A percentile compares a stretch with the other conserved stretches of the same genome.
Evolutionary conservation across 176 grass and related monocot species (phyloP).

Genomic region (Oryza longistaminata): DNA sequence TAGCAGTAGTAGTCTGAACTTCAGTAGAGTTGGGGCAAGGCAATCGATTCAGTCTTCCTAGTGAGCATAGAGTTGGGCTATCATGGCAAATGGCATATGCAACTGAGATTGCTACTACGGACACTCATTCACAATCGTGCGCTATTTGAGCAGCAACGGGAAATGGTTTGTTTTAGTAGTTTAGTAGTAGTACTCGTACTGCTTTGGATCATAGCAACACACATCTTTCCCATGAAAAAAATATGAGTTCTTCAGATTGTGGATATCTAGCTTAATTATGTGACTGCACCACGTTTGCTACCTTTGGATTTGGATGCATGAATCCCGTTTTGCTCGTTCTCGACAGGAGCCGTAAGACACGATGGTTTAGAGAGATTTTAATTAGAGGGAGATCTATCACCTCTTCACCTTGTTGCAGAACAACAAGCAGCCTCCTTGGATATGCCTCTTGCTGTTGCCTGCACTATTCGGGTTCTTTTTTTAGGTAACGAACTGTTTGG

Average conservation of each 20-base stretch:
- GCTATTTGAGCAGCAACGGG: background rate
- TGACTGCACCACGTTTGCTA: background rate
- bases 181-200: too few species aligned
- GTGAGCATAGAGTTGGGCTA: background rate
- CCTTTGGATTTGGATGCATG: background rate
- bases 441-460: background rate
- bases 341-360: constrained; percentile 41
- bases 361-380: background rate
- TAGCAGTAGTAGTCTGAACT: background rate
- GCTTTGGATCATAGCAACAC: background rate
- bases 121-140: background rate
- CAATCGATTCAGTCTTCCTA: constrained; percentile 23
- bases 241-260: background rate
- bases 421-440: constrained; percentile 39
- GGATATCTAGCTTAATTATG: background rate
- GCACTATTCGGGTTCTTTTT: background rate
- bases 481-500: background rate
- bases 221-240: background rate
- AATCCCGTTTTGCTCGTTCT: background rate
- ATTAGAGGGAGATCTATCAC: background rate
- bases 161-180: background rate
- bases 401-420: constrained; percentile 3
- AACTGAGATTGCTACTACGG: background rate
- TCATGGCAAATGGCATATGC: constrained; percentile 30
- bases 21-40: constrained; percentile 4